Conservation (phyloP, 495 filamentous ascomycete species). For the Usnea hakonensis region DNA sequence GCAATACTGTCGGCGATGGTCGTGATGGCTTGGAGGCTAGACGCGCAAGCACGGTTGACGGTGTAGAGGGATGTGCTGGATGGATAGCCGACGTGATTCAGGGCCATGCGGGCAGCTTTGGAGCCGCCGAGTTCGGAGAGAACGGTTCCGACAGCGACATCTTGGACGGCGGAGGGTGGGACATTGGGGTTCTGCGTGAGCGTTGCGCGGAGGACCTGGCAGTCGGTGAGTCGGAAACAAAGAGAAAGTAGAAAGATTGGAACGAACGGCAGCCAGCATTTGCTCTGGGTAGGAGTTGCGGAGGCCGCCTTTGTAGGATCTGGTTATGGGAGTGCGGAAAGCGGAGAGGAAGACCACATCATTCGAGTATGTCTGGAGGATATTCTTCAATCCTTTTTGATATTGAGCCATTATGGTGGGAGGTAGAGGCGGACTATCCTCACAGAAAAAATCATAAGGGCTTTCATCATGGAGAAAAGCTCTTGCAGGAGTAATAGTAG, state of each 20-base stretch:
- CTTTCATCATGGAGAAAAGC: background rate
- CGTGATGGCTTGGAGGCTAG: constrained; percentile 67
- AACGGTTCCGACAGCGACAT: constrained; percentile 79
- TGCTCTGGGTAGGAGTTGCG: constrained; percentile 88
- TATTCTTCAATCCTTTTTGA: constrained; percentile 60
- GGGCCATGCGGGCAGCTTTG: constrained; percentile 87
- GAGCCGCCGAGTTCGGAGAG: constrained; percentile 83
- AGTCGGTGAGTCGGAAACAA: constrained; percentile 55
- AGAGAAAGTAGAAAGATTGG: background rate
- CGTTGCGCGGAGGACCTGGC: constrained; percentile 62
- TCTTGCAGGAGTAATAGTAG: background rate
- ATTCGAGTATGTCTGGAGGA: constrained; percentile 70
- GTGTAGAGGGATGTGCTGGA: constrained; percentile 68
- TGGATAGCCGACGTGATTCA: constrained; percentile 75
- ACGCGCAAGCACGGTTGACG: constrained; percentile 79
- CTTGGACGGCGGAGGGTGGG: constrained; percentile 62
- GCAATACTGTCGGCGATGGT: constrained; percentile 62
- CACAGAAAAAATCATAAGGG: background rate
- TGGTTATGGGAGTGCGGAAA: constrained; percentile 76
- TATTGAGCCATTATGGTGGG: constrained; percentile 23
- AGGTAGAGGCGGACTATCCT: background rate
- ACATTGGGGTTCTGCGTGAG: constrained; percentile 68
- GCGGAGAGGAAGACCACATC: constrained; percentile 87
- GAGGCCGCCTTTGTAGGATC: constrained; percentile 74
- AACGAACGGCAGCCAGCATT: constrained; percentile 56